These are phyloP conservation scores for Nakazawaea ambrosiae DNA, from an alignment of 805 yeast genomes.

Conservation along the genomic window DNA sequence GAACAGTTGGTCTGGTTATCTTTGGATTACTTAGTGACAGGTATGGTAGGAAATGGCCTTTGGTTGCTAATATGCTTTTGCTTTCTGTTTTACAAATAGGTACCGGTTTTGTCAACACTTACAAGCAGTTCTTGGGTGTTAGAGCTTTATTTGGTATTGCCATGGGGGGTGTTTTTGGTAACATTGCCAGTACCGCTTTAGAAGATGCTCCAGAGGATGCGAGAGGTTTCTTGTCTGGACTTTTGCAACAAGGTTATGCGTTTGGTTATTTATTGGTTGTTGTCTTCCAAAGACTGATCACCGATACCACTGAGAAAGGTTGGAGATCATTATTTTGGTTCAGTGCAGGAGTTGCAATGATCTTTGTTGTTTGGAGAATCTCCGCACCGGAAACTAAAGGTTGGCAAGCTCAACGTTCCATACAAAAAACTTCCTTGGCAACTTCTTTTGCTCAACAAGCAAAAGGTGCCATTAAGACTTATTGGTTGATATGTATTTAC, in stretches of 20 bases:
- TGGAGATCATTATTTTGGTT: conserved; percentile 70
- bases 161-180: conserved; percentile 51
- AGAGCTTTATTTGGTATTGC: conserved; percentile 57
- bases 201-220: conserved; percentile 48
- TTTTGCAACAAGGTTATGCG: conserved; percentile 78
- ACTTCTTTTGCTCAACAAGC: conserved; percentile 26
- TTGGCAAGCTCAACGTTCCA: conserved; percentile 34
- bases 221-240: conserved; percentile 54
- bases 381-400: conserved; percentile 46
- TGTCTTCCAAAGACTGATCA: conserved; percentile 56
- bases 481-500: conserved; percentile 56
- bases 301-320: conserved; percentile 39
- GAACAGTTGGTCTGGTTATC: conserved; percentile 56
- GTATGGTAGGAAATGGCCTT: conserved; percentile 57
- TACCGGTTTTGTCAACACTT: conserved; percentile 53
- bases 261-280: conserved; percentile 62
- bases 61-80: conserved; percentile 34
- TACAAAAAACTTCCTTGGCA: conserved; percentile 23
- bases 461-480: conserved; percentile 28
- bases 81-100: conserved; percentile 52
- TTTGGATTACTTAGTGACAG: conserved; percentile 56
- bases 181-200: conserved; percentile 44
- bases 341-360: conserved; percentile 49
- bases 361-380: conserved; percentile 35
- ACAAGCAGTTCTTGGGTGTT: conserved; percentile 50